Base-by-base conservation (phyloP, 495 filamentous ascomycete genomes). In the Jackrogersella multiformis region DNA sequence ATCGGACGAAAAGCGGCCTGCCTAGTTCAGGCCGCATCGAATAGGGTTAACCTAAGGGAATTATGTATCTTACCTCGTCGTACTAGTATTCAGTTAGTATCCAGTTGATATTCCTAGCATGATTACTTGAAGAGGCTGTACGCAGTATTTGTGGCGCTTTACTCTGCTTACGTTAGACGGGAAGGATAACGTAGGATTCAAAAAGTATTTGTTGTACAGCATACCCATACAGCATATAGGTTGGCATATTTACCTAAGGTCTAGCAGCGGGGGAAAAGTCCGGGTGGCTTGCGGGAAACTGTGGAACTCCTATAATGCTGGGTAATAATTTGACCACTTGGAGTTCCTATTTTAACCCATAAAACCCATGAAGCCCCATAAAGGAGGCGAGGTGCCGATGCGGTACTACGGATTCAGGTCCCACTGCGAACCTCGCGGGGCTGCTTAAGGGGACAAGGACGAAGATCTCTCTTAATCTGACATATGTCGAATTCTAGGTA, bases 161-260 rank as follows among this genome's bases (percentile, higher is more conserved):
- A n/a, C n/a, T n/a, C n/a, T 23, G 61, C 67, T 70, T 51, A 70
- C 67, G 61, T 70, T 70, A 42, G 67, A 70, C 67, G 35, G 56
- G 34, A 24, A 42, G 44, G 51, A 56, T 54, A 52, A 57, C 41
- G 45, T 26, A 15, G 51, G 51, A 51, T 36, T 21, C n/a, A n/a
- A n/a, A n/a, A 54, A 44, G 34, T 56, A 48, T 49, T 52, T 16
- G 61, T 61, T 24, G 45, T 48, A 64, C 56, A 26, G 52, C 61
- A 65, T 53, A 48, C n/a, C n/a, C n/a, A n/a, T n/a, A n/a, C n/a
- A n/a, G n/a, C n/a, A n/a, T n/a, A n/a, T n/a, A n/a, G n/a, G n/a
- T n/a, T n/a, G n/a, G n/a, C n/a, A n/a, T n/a, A n/a, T n/a, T n/a
- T n/a, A n/a, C n/a, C n/a, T n/a, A n/a, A n/a, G n/a, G n/a, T n/a